Evolutionary conservation across 805 yeast species (phyloP).

Genomic region (Saccharomyces jurei): DNA sequence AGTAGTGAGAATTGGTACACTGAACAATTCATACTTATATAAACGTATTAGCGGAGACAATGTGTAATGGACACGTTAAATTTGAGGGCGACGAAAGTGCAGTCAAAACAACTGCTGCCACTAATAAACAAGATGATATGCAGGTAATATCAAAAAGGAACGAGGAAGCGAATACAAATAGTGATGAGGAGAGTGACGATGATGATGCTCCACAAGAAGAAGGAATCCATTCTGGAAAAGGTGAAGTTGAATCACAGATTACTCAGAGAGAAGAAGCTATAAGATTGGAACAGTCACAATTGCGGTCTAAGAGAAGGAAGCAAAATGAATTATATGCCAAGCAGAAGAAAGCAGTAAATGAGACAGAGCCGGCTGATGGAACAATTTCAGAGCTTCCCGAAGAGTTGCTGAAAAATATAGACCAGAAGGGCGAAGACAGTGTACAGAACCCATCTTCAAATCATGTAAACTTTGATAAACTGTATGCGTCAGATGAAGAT

Average conservation of each 20-base stretch:
- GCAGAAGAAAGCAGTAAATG: conserved; percentile 15
- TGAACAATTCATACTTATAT: background rate
- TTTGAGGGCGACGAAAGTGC: conserved; percentile 19
- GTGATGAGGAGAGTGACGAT: conserved; percentile 28
- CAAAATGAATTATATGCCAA: conserved; percentile 22
- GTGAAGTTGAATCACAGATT: conserved; percentile 18
- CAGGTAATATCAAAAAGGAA: conserved; percentile 2
- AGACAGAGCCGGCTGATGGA: conserved; percentile 14
- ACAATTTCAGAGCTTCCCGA: conserved; percentile 34
- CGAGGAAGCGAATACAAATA: conserved; percentile 7
- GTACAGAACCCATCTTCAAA: conserved; percentile 10
- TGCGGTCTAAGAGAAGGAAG: conserved; percentile 31
- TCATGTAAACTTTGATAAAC: conserved; percentile 32
- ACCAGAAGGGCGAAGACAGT: conserved; percentile 12
- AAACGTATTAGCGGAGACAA: background rate
- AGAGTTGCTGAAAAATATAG: conserved; percentile 32
- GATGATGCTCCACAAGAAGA: conserved; percentile 50
- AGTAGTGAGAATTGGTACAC: background rate
- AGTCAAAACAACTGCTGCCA: conserved; percentile 1
- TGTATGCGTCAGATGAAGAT: conserved; percentile 13
- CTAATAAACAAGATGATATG: conserved; percentile 8
- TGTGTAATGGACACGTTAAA: conserved; percentile 16
- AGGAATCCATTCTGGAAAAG: conserved; percentile 24
- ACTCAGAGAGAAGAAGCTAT: conserved; percentile 22
- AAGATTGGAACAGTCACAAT: conserved; percentile 18